Evolutionary conservation across 2,329 filamentous ascomycete genomes (phyloP), one percentile per base, ranked within the genome.

Genomic region (Coniochaeta pulveracea): DNA sequence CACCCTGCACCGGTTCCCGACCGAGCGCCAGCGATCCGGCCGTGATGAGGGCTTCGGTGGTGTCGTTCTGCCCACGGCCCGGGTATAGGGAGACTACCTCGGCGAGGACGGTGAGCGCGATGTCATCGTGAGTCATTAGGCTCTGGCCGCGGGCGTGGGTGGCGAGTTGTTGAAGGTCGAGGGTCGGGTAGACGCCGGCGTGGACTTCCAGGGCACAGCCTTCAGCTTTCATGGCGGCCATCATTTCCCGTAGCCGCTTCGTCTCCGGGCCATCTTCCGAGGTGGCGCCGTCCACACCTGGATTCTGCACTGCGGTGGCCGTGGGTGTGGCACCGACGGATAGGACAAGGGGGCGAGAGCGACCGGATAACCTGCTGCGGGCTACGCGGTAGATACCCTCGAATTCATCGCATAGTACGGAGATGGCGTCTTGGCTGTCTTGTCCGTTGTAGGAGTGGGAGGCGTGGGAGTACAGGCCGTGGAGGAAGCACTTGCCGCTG

Each of bases 281-380:
- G 14, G 17, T 19, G n/a, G 11, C 14, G 22, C 24, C 28, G 10
- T 42, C 35, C 36, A 60, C 34, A 40, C 46, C 36, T 38, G 57
- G 57, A 43, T 81, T 76, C 47, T 82, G 73, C 17, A 79, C 62
- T 8, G 75, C 67, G 0, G 76, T 75, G 2, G 77, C 74, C 0
- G 82, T 86, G 0, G 84, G 84, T 12, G 83, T 85, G 0, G 84
- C 83, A 5, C 84, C 84, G 0, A 85, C 76, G 1, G 78, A 83
- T 3, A 89, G 60, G 1, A 75, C 60, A 44, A 16, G 33, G 11
- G 26, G 19, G 27, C 46, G 45, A 1, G 49, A 46, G 29, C 38
- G 54, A 43, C 45, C 51, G 33, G 35, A 43, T 30, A 49, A 57
- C 35, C 61, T 54, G 1, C 46, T 41, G n/a, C 43, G 35, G 0